phyloP scores from a whole-genome alignment of 805 yeast species.

The Debaryomyces prosopidis region DNA sequence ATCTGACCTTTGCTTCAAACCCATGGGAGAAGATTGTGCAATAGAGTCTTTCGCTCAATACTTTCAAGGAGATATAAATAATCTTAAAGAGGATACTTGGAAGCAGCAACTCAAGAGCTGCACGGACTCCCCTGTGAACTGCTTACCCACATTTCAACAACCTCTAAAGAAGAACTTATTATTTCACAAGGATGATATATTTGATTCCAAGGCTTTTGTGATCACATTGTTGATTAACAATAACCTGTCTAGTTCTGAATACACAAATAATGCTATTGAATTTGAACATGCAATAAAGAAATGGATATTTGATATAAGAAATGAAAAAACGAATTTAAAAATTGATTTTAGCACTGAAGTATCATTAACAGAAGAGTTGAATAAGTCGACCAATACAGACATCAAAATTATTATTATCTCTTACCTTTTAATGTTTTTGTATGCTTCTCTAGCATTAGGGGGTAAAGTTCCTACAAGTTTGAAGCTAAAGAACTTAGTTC shows the following conservation, averaged over 20 bases:
- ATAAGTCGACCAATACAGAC: constrained; percentile 80
- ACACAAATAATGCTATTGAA: constrained; percentile 38
- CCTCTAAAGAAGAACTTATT: constrained; percentile 74
- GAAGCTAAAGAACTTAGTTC: constrained; percentile 30
- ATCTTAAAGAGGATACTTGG: constrained; percentile 59
- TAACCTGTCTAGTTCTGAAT: constrained; percentile 38
- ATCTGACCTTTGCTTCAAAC: constrained; percentile 79
- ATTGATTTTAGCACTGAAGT: constrained; percentile 79
- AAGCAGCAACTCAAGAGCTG: constrained; percentile 54
- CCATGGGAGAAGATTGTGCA: constrained; percentile 76
- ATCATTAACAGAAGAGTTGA: constrained; percentile 82
- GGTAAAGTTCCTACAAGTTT: constrained; percentile 48
- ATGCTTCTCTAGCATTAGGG: constrained; percentile 81
- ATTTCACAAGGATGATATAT: constrained; percentile 53
- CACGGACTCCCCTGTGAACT: constrained; percentile 79
- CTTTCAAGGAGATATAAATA: constrained; percentile 61
- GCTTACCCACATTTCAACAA: constrained; percentile 88
- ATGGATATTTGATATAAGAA: constrained; percentile 45
- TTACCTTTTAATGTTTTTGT: constrained; percentile 81
- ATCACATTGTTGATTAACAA: constrained; percentile 72
- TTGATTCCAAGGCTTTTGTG: constrained; percentile 70
- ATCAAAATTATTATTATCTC: constrained; percentile 67
- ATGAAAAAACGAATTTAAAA: constrained; percentile 47
- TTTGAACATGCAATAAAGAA: constrained; percentile 77
- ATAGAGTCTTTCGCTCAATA: constrained; percentile 89